phyloP scores from a whole-genome alignment of 2,329 filamentous ascomycete genomes.

The Ceratocystiopsis brevicomis region DNA sequence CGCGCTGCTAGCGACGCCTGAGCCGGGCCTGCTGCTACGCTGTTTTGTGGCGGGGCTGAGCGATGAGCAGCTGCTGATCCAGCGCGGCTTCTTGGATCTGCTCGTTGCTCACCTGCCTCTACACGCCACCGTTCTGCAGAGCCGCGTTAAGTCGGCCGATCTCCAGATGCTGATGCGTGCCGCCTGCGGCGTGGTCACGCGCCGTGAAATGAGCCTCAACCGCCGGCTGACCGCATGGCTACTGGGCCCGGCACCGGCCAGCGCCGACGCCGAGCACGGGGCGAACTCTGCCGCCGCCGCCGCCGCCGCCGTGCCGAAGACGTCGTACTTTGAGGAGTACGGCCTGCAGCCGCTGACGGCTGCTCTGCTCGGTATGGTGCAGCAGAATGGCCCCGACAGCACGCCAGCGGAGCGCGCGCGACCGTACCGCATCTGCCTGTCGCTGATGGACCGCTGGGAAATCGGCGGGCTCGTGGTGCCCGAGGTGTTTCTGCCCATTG shows the following conservation, averaged over 20 bases:
- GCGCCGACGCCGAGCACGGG: constrained; percentile 15
- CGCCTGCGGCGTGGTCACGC: constrained; percentile 68
- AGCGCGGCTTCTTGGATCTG: constrained; percentile 83
- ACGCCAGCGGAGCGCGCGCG: constrained; percentile 52
- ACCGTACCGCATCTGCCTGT: constrained; percentile 81
- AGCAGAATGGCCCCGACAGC: constrained; percentile 14
- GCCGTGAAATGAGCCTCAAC: constrained; percentile 93
- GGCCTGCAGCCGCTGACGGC: constrained; percentile 56
- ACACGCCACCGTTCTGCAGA: constrained; percentile 62
- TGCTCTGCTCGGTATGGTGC: constrained; percentile 62
- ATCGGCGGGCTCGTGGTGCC: constrained; percentile 81
- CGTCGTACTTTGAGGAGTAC: constrained; percentile 66
- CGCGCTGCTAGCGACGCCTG: constrained; percentile 62
- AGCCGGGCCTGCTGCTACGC: constrained; percentile 75
- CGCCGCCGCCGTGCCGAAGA: constrained; percentile 33
- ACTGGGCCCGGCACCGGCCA: constrained; percentile 50
- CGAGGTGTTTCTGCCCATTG: constrained; percentile 69
- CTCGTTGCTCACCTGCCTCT: constrained; percentile 80
- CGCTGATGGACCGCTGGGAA: constrained; percentile 96
- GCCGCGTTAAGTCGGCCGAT: constrained; percentile 52
- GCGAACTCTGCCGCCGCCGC: constrained; percentile 20
- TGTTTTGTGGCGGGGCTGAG: constrained; percentile 80
- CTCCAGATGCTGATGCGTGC: constrained; percentile 66
- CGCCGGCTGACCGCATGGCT: constrained; percentile 92
- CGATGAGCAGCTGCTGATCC: constrained; percentile 78